Base-by-base conservation (phyloP, 129 eudicot species). In the Lactuca saligna region DNA sequence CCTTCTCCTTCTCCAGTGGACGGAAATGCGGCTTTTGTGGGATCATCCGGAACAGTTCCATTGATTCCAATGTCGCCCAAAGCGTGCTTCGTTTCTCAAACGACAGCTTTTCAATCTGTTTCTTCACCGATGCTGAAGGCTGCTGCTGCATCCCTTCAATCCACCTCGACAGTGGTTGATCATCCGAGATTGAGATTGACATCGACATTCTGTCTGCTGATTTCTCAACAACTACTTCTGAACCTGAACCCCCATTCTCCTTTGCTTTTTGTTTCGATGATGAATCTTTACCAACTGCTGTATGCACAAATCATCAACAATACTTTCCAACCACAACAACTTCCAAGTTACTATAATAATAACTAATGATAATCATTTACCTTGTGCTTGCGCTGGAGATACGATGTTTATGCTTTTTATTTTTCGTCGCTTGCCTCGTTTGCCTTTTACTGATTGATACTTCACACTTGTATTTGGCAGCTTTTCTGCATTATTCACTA, bases 1-100 rank as follows among this genome's bases (percentile, higher is more conserved):
- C 90, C 63, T 68, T 84, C 17, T 42, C 44, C 1, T 37, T 15
- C 15, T 71, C 63, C 46, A 93, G 67, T 17, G 91, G 92, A 11
- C 54, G 73, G 61, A 93, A 93, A 76, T 93, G 98, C 7, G 98
- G 98, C 5, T 73, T 84, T 71, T 89, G 96, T 2, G 98, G 98
- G 41, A 83, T 54, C 69, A 41, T 69, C 51, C 54, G 72, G 66
- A 82, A 84, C 5, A 82, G 80, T 67, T 93, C 90, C 92, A 93
- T 82, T n/a, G 89, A 74, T 46, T 81, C 95, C 7, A 93, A 44
- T 29, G 78, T 71, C 69, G 51, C 59, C 98, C 98, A 93, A 11
- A 86, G 72, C 20, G 60, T 33, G n/a, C 82, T 71, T 71, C 67
- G 74, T 76, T 93, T 89, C 42, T 41, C 82, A 68, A 91, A 88